Conservation (phyloP, 139 green algal genomes). For the Diplosphaera chodatii region DNA sequence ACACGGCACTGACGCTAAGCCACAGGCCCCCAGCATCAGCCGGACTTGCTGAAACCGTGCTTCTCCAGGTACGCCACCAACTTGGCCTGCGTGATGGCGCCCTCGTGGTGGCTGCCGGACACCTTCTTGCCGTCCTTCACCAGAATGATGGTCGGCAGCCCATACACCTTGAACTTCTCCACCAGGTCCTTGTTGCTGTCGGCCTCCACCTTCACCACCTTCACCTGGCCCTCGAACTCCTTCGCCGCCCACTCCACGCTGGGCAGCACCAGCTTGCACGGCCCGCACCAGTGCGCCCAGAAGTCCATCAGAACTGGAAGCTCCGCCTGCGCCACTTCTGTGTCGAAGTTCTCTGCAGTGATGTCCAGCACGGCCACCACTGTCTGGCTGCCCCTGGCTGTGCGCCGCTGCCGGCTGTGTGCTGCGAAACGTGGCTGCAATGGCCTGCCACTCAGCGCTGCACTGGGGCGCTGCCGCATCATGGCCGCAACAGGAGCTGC, state of each 20-base stretch:
- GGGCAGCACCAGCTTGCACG: slow-evolving; percentile 84
- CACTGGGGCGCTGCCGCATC: neutral
- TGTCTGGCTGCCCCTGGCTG: neutral
- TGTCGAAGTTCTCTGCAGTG: slow-evolving; percentile 6
- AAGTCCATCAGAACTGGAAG: slow-evolving; percentile 88
- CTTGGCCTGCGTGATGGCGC: slow-evolving; percentile 71
- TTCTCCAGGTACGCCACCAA: slow-evolving; percentile 69
- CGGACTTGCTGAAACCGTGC: slow-evolving; percentile 27
- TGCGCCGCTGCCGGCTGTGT: neutral
- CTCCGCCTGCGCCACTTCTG: slow-evolving; percentile 22
- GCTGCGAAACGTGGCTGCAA: neutral
- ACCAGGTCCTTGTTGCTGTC: slow-evolving; percentile 76
- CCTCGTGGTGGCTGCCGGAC: slow-evolving; percentile 72
- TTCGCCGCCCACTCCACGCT: slow-evolving; percentile 65
- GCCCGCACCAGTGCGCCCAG: slow-evolving; percentile 88
- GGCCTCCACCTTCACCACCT: slow-evolving; percentile 92
- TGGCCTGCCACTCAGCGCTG: neutral
- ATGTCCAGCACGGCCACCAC: slow-evolving; percentile 4
- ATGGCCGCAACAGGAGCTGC: no score
- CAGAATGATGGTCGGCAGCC: slow-evolving; percentile 87
- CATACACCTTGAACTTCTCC: slow-evolving; percentile 93
- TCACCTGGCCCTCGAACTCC: slow-evolving; percentile 65
- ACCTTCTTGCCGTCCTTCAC: slow-evolving; percentile 85
- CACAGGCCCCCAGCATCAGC: no score
- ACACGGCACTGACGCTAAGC: no score